Evolutionary conservation across 257 asterid genomes (phyloP).

Genomic region (Lycium barbarum): DNA sequence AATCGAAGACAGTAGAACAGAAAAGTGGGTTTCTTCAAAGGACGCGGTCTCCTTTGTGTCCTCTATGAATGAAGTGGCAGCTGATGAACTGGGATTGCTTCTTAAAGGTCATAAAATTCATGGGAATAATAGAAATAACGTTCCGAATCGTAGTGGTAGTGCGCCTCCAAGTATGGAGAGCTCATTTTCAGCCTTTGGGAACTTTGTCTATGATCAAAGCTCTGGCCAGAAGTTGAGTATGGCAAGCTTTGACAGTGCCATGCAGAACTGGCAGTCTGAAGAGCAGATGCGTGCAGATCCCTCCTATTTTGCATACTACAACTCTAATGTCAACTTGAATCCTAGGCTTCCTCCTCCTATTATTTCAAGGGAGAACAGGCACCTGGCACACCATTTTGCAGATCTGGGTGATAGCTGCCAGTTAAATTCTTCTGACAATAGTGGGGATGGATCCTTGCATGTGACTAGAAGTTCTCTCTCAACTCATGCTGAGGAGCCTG

Average conservation of each 20-base stretch:
- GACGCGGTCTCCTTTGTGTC: conserved; percentile 52
- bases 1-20: conserved; percentile 57
- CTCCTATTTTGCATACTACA: conserved; percentile 43
- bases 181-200: conserved; percentile 65
- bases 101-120: conserved; percentile 57
- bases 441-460: conserved; percentile 47
- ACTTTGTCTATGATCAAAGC: conserved; percentile 45
- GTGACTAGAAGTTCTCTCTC: conserved; percentile 62
- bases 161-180: conserved; percentile 95
- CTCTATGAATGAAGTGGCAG: conserved; percentile 46
- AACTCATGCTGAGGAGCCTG: conserved; percentile 85
- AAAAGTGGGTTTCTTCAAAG: conserved; percentile 67
- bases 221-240: conserved; percentile 40
- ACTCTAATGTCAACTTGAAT: conserved; percentile 47
- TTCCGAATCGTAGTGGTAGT: conserved; percentile 81
- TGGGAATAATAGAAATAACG: conserved; percentile 49
- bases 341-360: conserved; percentile 57
- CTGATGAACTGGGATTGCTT: conserved; percentile 74
- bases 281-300: conserved; percentile 51
- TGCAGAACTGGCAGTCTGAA: conserved; percentile 44
- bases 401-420: conserved; percentile 51
- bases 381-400: conserved; percentile 46
- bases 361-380: conserved; percentile 48
- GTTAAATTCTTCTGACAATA: conserved; percentile 47
- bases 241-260: conserved; percentile 42